Percentiles rank a stretch among this genome's conserved stretches.
Conservation (phyloP, 768 basidiomycete species). For the Hericium rajendrae region DNA sequence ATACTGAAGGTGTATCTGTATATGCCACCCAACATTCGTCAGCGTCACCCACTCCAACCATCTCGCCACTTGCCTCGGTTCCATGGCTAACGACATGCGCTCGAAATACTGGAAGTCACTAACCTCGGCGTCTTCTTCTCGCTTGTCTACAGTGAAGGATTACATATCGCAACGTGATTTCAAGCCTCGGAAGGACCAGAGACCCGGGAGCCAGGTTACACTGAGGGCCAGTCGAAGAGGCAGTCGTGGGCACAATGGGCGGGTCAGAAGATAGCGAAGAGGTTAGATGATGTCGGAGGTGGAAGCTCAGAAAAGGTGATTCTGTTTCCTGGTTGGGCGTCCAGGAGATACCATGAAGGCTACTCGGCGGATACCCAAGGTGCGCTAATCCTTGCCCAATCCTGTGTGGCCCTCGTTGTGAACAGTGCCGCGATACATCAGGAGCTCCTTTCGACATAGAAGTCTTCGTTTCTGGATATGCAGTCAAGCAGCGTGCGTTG, state of each 20-base stretch:
- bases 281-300: slow-evolving; percentile 14
- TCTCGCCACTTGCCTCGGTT: not conserved
- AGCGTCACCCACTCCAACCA: not conserved
- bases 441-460: slow-evolving; percentile 57
- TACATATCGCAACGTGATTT: slow-evolving; percentile 39
- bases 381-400: slow-evolving; percentile 10
- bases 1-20: not conserved
- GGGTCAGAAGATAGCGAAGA: slow-evolving; percentile 32
- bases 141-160: slow-evolving; percentile 32
- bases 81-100: slow-evolving; percentile 24
- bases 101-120: slow-evolving; percentile 20
- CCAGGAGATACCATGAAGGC: slow-evolving; percentile 33
- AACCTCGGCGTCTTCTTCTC: slow-evolving; percentile 25
- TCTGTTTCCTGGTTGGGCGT: slow-evolving; percentile 80
- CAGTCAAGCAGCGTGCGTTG: slow-evolving; percentile 46
- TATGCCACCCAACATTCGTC: not conserved
- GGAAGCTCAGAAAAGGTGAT: slow-evolving; percentile 35
- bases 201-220: slow-evolving; percentile 16
- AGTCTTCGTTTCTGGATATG: slow-evolving; percentile 71
- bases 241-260: slow-evolving; percentile 59
- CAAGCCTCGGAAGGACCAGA: slow-evolving; percentile 15
- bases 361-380: slow-evolving; percentile 14
- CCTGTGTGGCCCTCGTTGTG: no score
- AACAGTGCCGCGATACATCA: slow-evolving; percentile 20
- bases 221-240: slow-evolving; percentile 16